phyloP scores from a whole-genome alignment of 306 rosid genomes.

The Inga leiocalycina region DNA sequence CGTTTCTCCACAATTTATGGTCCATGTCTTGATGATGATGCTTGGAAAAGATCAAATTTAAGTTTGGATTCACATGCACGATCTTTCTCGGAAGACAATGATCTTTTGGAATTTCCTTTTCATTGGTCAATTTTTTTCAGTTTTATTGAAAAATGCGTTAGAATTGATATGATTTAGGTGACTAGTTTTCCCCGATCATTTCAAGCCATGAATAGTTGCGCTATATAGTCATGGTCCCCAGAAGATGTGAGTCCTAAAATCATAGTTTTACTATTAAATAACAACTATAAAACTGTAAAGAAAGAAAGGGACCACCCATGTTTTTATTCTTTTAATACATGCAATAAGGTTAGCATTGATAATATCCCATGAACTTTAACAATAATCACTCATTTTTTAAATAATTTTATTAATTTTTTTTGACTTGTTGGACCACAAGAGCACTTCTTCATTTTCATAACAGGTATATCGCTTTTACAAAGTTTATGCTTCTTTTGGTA shows the following conservation, averaged over 20 bases:
- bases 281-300: constrained; percentile 24
- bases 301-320: constrained; percentile 30
- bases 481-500: constrained; percentile 37
- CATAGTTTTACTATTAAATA: constrained; percentile 26
- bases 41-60: constrained; percentile 21
- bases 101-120: neutral
- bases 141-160: constrained; percentile 29
- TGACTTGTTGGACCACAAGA: constrained; percentile 41
- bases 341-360: constrained; percentile 11
- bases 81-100: constrained; percentile 1
- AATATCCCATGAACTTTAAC: constrained; percentile 19
- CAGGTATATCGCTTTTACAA: constrained; percentile 28
- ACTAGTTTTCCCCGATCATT: constrained; percentile 20
- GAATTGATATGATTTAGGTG: neutral
- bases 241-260: constrained; percentile 7
- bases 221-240: constrained; percentile 32
- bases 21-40: constrained; percentile 20
- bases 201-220: constrained; percentile 22
- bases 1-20: neutral
- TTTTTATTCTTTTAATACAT: constrained; percentile 33
- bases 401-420: neutral
- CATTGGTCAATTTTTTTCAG: neutral
- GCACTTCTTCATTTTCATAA: constrained; percentile 38
- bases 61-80: constrained; percentile 28
- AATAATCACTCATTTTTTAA: neutral